Conservation (phyloP, 768 basidiomycete species). For the Lanmaoa pseudosensibilis region DNA sequence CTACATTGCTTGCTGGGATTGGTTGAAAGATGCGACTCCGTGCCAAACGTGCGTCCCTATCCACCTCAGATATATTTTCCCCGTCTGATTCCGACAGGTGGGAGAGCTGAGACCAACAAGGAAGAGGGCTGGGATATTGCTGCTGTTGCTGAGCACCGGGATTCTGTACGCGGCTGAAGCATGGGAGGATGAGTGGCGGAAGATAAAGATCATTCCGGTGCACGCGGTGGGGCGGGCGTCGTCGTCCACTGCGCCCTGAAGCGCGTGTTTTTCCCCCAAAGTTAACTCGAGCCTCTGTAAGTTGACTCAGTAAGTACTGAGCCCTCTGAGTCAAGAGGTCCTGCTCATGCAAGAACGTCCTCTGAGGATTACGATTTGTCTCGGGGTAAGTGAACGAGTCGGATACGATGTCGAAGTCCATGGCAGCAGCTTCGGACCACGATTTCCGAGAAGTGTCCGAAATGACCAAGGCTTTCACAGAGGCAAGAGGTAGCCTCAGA, state of each 20-base stretch:
- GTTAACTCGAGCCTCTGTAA: conserved; percentile 16
- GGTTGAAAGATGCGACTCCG: conserved; percentile 54
- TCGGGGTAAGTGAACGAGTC: conserved; percentile 68
- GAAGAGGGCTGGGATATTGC: conserved; percentile 6
- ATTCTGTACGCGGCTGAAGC: conserved; percentile 15
- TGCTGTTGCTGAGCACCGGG: conserved; percentile 6
- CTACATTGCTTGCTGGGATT: conserved; percentile 9
- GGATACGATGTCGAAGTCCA: conserved; percentile 53
- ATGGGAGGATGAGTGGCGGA: conserved; percentile 38
- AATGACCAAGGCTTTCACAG: conserved; percentile 50
- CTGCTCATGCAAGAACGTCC: conserved; percentile 66
- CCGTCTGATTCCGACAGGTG: conserved; percentile 63
- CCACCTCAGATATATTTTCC: conserved; percentile 59
- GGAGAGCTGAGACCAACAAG: conserved; percentile 25
- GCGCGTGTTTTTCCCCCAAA: background rate
- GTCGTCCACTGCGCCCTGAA: conserved; percentile 1
- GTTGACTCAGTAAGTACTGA: conserved; percentile 47
- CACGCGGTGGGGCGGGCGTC: conserved; percentile 10
- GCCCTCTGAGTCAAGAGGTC: conserved; percentile 70
- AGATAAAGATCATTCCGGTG: conserved; percentile 55
- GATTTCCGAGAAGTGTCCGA: conserved; percentile 38
- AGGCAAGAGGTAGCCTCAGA: conserved; percentile 53
- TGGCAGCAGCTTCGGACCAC: conserved; percentile 69
- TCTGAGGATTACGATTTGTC: conserved; percentile 57
- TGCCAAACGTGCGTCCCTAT: conserved; percentile 73